Base-by-base conservation (phyloP, 352 stramenopile species). In the Pythium coloratum region DNA sequence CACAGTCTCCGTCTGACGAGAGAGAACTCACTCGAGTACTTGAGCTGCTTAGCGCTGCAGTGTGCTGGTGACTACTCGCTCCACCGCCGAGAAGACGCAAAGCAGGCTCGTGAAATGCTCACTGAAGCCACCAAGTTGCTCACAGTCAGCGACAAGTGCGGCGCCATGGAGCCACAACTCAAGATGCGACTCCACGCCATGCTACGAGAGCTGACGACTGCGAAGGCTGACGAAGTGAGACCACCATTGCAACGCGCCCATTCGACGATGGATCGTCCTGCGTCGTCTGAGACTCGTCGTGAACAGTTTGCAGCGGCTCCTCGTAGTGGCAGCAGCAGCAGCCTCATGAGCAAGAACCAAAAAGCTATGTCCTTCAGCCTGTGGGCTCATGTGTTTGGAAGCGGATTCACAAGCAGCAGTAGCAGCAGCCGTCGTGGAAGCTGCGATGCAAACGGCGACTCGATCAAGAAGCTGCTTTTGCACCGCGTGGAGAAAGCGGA, bases 121-220 rank as follows among this genome's bases (percentile, higher is more conserved):
- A 59, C 73, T 1, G 67, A 86, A 62, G 73, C 76, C 26, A 73
- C 74, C 6, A 70, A 53, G 40, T 38, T 84, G 33, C 69, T 81
- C 55, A 62, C 65, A 24, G 8, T 34, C 20, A 64, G 65, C 14
- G 66, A 74, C 4, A 44, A 8, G 1, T 69, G 63, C 20, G 55
- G 20, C 1, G 59, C 56, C 13, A 60, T 83, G 5, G 74, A 82
- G n/a, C 49, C 75, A 24, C 30, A 33, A 3, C 51, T 73, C 2
- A 84, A 82, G 38, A 84, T 86, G 78, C 68, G 79, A 32, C 55
- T 86, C 6, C 78, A 86, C 40, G 71, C 71, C 12, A 82, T 75
- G 33, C 79, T 86, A 5, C 71, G 64, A 33, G 64, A 72, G 8
- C 55, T 69, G 1, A 55, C 26, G 6, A 13, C 14, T 16, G 13